Conservation (phyloP, 352 stramenopile genomes). For the Pythium grandisporangium region DNA sequence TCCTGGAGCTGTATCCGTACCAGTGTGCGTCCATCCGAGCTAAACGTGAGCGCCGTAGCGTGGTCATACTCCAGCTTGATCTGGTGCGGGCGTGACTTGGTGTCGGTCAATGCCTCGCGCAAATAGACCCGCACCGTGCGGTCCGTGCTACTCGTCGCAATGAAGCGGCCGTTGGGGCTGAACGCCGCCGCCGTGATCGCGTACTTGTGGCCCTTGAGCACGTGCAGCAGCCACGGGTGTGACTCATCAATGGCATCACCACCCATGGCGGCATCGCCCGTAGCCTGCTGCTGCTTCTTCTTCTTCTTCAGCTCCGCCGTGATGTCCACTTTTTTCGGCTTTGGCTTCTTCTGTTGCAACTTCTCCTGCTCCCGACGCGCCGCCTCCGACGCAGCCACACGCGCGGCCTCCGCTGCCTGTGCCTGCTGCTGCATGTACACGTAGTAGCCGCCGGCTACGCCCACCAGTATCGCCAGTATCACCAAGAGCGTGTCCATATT, state of each 20-base stretch:
- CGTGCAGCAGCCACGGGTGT: conserved; percentile 29
- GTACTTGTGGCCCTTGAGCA: conserved; percentile 70
- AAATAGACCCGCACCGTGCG: conserved; percentile 65
- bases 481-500: conserved; percentile 19
- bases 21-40: conserved; percentile 60
- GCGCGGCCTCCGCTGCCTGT: conserved; percentile 18
- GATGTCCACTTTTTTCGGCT: conserved; percentile 63
- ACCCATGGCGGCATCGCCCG: conserved; percentile 9
- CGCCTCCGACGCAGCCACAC: conserved; percentile 41
- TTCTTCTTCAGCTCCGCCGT: conserved; percentile 68
- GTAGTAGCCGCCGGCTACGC: conserved; percentile 42
- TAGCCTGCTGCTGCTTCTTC: conserved; percentile 42
- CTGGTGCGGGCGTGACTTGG: conserved; percentile 44
- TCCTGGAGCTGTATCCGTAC: no score
- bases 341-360: conserved; percentile 50
- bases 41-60: conserved; percentile 64
- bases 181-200: conserved; percentile 50
- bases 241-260: conserved; percentile 14
- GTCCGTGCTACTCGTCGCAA: conserved; percentile 66
- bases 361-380: conserved; percentile 27
- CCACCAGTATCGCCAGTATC: conserved; percentile 51
- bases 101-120: conserved; percentile 49
- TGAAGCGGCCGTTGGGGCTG: conserved; percentile 69
- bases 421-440: conserved; percentile 47
- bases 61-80: conserved; percentile 81